These are phyloP conservation scores for Globisporangium mamillatum DNA, from an alignment of 352 stramenopile genomes.

Conservation along the genomic window DNA sequence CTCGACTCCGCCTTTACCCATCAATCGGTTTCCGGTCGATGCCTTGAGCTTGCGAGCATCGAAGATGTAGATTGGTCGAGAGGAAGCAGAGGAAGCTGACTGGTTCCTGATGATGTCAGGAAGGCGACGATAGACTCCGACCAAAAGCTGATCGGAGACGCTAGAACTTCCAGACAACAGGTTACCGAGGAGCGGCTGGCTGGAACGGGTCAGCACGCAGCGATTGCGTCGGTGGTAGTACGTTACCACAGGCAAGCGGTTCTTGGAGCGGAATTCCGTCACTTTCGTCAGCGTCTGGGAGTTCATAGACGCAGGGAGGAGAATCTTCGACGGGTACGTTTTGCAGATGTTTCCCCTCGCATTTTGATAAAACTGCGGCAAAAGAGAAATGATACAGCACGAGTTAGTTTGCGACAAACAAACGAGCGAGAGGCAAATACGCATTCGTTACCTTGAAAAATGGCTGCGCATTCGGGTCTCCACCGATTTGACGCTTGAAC, in stretches of 20 bases:
- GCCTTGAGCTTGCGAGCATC: slow-evolving; percentile 89
- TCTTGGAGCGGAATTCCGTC: slow-evolving; percentile 82
- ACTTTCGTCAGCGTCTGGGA: slow-evolving; percentile 66
- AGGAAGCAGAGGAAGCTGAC: slow-evolving; percentile 55
- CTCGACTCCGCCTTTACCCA: slow-evolving; percentile 91
- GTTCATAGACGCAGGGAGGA: slow-evolving; percentile 70
- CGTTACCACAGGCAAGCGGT: slow-evolving; percentile 83
- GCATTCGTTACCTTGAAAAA: slow-evolving; percentile 60
- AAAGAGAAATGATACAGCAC: not conserved
- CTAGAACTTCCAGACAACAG: slow-evolving; percentile 69
- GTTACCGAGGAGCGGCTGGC: slow-evolving; percentile 76
- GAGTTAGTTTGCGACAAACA: slow-evolving; percentile 4
- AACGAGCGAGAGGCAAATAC: not conserved
- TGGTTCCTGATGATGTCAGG: slow-evolving; percentile 82
- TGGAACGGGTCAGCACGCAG: slow-evolving; percentile 79
- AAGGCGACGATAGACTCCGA: slow-evolving; percentile 72
- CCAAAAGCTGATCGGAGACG: slow-evolving; percentile 70
- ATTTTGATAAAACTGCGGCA: slow-evolving; percentile 72
- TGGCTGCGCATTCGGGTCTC: slow-evolving; percentile 48
- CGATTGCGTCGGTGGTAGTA: slow-evolving; percentile 79
- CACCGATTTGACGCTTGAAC: slow-evolving; percentile 76
- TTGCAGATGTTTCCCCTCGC: slow-evolving; percentile 75
- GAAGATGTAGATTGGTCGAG: slow-evolving; percentile 86
- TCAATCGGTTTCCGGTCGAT: slow-evolving; percentile 86
- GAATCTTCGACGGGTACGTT: slow-evolving; percentile 78